Evolutionary conservation across 1,139 yeast species (phyloP), one percentile per base, ranked within the genome.

Genomic region (Williopsis jadinii): DNA sequence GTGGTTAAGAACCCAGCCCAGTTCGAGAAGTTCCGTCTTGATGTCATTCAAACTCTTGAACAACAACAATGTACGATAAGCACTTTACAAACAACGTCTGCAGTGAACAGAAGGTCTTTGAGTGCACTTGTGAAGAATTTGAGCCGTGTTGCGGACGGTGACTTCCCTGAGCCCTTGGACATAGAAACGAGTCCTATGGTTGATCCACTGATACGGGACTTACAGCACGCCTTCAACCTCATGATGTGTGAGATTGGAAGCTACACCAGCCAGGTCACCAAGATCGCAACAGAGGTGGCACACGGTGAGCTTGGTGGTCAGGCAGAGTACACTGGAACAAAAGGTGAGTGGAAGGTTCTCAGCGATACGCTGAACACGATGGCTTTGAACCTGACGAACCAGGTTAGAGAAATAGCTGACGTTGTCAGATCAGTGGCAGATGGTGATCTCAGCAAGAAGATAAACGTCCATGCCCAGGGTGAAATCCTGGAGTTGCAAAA

Each of bases 381-480:
- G 95, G 95, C 95, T 33, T 76, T 88, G 19, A 86, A 86, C 61
- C 75, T 86, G 60, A 86, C 95, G 0, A 82, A 94, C 5, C 95
- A 86, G 67, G 95, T 86, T 55, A 78, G 95, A 44, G 95, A 85
- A 62, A 86, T 86, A 52, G 95, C 95, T 30, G 85, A 84, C 56
- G 95, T 86, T 44, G 86, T 95, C 8, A 84, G 95, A 15, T 95
- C 95, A 5, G 95, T 86, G 28, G 95, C 95, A n/a, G 76, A 82
- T 51, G 95, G 95, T 48, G 95, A 86, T 56, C 66, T 86, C 51
- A 80, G 88, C 9, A 84, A 85, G 53, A 85, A 84, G 58, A 95
- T 86, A 38, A 83, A 79, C 68, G 67, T 84, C 78, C 95, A 95
- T 84, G 86, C 95, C 68, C 83, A 84, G 60, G 95, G 95, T 42